A percentile compares a stretch with the other conserved stretches of the same genome.
These are phyloP conservation scores for Apiospora pterosperma DNA, from an alignment of 2,329 filamentous ascomycete genomes.

Conservation along the genomic window DNA sequence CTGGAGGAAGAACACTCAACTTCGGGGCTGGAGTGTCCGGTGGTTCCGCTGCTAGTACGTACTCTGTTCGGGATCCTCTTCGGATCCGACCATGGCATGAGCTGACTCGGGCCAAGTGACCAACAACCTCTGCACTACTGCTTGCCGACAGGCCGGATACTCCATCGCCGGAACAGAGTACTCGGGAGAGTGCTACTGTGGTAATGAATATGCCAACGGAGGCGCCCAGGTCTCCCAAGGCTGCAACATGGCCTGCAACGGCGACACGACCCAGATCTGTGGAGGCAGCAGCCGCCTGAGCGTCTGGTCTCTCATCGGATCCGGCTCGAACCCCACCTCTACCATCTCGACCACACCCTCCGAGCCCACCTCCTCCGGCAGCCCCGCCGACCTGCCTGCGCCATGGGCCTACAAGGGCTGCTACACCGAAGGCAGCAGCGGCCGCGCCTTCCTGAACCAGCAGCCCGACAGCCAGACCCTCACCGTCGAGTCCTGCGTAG, in stretches of 20 bases:
- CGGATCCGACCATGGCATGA: not conserved
- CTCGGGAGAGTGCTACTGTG: slow-evolving; percentile 15
- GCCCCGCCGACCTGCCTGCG: slow-evolving; percentile 10
- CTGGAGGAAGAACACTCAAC: slow-evolving; percentile 4
- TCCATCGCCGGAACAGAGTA: slow-evolving; percentile 14
- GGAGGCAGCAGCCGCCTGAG: slow-evolving; percentile 13
- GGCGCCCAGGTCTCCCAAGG: slow-evolving; percentile 7
- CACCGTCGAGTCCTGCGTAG: slow-evolving; percentile 19
- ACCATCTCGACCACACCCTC: not conserved
- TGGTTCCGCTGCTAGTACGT: slow-evolving; percentile 9
- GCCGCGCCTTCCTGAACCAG: slow-evolving; percentile 14
- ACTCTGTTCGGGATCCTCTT: not conserved
- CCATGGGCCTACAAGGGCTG: slow-evolving; percentile 18
- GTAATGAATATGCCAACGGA: slow-evolving; percentile 8
- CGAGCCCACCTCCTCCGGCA: slow-evolving; percentile 4
- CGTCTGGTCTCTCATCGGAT: slow-evolving; percentile 14
- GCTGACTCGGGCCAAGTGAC: slow-evolving; percentile 11
- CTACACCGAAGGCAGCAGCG: slow-evolving; percentile 17
- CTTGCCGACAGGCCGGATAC: slow-evolving; percentile 12
- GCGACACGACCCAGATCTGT: slow-evolving; percentile 11
- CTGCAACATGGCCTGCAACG: slow-evolving; percentile 15
- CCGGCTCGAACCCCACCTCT: slow-evolving; percentile 4
- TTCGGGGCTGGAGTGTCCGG: slow-evolving; percentile 6
- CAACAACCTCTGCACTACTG: slow-evolving; percentile 14
- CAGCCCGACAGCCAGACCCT: slow-evolving; percentile 17